phyloP scores from a whole-genome alignment of 768 basidiomycete genomes.

The Xerocomus brunneocitrinus region DNA sequence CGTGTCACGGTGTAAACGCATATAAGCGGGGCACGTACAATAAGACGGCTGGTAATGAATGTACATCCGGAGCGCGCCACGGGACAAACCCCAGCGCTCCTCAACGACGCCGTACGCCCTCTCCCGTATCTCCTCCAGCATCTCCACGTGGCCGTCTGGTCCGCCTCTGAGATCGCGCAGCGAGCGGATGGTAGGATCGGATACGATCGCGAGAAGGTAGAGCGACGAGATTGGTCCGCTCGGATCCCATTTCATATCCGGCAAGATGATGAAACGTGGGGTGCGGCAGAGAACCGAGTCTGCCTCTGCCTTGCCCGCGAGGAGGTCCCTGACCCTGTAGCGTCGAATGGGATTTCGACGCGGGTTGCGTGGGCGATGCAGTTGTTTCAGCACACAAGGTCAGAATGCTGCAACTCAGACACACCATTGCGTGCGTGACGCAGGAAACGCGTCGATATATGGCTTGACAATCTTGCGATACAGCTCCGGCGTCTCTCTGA shows the following conservation, averaged over 20 bases:
- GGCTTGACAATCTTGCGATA: slow-evolving; percentile 69
- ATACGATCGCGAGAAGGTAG: slow-evolving; percentile 79
- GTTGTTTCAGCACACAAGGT: background rate
- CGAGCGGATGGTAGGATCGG: slow-evolving; percentile 57
- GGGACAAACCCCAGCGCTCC: slow-evolving; percentile 61
- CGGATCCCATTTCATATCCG: slow-evolving; percentile 97
- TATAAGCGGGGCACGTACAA: slow-evolving; percentile 50
- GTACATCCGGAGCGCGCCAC: slow-evolving; percentile 68
- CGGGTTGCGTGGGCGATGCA: too few species aligned
- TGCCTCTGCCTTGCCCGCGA: slow-evolving; percentile 70
- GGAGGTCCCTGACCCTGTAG: slow-evolving; percentile 68
- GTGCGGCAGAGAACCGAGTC: slow-evolving; percentile 66
- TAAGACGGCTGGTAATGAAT: slow-evolving; percentile 97
- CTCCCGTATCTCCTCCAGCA: slow-evolving; percentile 62
- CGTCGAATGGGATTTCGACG: too few species aligned
- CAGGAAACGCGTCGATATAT: slow-evolving; percentile 73
- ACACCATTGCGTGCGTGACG: slow-evolving; percentile 78
- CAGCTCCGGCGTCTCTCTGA: slow-evolving; percentile 78
- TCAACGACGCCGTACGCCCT: slow-evolving; percentile 50
- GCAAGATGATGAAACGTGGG: slow-evolving; percentile 71
- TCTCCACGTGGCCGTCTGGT: slow-evolving; percentile 47
- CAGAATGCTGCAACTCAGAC: background rate
- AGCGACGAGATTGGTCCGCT: slow-evolving; percentile 58
- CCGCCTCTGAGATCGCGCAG: slow-evolving; percentile 65
- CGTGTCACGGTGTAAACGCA: background rate